Conservation (phyloP, 1,284 basidiomycete species). For the Ustilago cynodontis region DNA sequence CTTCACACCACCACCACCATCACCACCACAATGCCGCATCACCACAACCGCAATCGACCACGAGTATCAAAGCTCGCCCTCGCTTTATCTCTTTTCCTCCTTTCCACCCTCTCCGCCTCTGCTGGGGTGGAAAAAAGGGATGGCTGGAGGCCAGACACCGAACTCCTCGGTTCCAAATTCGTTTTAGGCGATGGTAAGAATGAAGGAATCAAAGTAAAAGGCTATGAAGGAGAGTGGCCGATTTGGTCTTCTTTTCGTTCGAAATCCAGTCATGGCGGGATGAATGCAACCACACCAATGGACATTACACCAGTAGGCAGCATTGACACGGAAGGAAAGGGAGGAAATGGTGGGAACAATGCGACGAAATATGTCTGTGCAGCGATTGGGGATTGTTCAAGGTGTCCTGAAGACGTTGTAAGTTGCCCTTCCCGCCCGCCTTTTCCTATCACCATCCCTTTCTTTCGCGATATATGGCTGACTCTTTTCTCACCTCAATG, state of each 20-base stretch:
- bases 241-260: constrained; percentile 27
- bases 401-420: constrained; percentile 45
- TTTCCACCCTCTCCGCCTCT: constrained; percentile 18
- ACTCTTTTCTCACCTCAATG: too few relatives aligned
- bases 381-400: constrained; percentile 39
- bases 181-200: constrained; percentile 43
- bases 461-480: too few relatives aligned
- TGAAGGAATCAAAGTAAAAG: constrained; percentile 41
- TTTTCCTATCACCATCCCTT: too few relatives aligned
- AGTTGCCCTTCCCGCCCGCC: too few relatives aligned
- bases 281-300: background rate
- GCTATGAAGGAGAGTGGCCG: constrained; percentile 53
- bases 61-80: constrained; percentile 25
- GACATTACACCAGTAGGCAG: background rate
- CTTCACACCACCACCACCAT: background rate
- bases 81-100: constrained; percentile 32
- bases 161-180: constrained; percentile 31
- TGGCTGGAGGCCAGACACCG: constrained; percentile 41
- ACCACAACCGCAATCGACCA: background rate
- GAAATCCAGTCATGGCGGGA: background rate
- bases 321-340: background rate
- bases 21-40: background rate
- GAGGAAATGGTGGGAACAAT: constrained; percentile 1
- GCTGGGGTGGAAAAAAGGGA: background rate
- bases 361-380: constrained; percentile 36